Percentiles rank a stretch among this genome's conserved stretches.
Conservation (phyloP, 2,329 filamentous ascomycete genomes). For the Scedosporium apiospermum region DNA sequence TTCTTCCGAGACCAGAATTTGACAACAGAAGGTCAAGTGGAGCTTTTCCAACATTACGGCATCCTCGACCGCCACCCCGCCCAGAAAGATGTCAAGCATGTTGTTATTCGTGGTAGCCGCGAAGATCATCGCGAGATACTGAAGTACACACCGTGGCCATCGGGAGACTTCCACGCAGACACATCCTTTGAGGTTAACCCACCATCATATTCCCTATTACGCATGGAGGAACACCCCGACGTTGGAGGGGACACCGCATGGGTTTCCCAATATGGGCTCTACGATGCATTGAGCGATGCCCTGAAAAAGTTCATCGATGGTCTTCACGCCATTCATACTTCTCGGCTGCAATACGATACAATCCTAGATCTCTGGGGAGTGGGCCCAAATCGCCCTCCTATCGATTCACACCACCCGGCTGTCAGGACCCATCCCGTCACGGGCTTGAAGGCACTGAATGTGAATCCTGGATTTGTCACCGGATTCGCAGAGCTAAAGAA, state of each 20-base stretch:
- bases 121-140: constrained; percentile 33
- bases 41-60: constrained; percentile 39
- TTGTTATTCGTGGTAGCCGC: constrained; percentile 32
- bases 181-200: constrained; percentile 42
- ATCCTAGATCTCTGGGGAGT: constrained; percentile 33
- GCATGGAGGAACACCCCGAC: constrained; percentile 39
- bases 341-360: constrained; percentile 34
- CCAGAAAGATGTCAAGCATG: constrained; percentile 29
- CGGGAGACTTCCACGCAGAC: constrained; percentile 37
- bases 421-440: constrained; percentile 40
- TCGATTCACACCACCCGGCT: constrained; percentile 37
- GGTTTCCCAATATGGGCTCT: constrained; percentile 35
- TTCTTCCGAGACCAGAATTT: constrained; percentile 39
- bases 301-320: constrained; percentile 31
- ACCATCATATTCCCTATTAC: constrained; percentile 38
- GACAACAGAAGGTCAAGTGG: constrained; percentile 29
- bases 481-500: constrained; percentile 40
- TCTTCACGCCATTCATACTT: constrained; percentile 35
- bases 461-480: constrained; percentile 36
- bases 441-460: constrained; percentile 33
- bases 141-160: constrained; percentile 37
- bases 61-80: constrained; percentile 35
- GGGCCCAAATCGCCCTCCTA: constrained; percentile 30
- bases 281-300: constrained; percentile 32
- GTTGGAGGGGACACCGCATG: constrained; percentile 38